Percentiles rank a stretch among this genome's conserved stretches.
phyloP scores from a whole-genome alignment of 352 stramenopile species.

The Globisporangium irregulare region DNA sequence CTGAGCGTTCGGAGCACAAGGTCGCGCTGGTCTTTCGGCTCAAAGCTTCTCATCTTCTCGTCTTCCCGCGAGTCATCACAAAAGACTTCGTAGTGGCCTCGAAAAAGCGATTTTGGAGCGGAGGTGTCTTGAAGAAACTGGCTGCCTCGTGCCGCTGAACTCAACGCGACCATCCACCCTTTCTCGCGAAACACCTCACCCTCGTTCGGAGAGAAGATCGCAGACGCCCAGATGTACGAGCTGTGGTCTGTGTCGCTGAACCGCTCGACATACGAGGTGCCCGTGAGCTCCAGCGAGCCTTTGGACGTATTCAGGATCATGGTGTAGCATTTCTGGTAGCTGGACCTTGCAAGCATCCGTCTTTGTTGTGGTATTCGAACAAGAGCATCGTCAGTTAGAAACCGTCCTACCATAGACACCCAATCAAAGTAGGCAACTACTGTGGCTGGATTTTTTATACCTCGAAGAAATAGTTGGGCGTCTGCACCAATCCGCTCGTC shows the following conservation, averaged over 20 bases:
- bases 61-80: background rate
- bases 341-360: background rate
- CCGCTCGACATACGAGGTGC: conserved; percentile 1
- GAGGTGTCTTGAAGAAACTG: too few relatives aligned
- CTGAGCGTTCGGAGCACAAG: conserved; percentile 6
- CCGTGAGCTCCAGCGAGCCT: background rate
- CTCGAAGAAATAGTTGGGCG: conserved; percentile 5
- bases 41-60: background rate
- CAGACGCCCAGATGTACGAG: conserved; percentile 8
- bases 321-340: conserved; percentile 13
- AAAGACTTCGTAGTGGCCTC: conserved; percentile 2
- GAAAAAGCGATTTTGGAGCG: background rate
- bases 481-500: conserved; percentile 20
- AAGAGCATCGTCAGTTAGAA: too few relatives aligned
- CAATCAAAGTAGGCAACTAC: too few relatives aligned
- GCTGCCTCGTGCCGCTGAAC: background rate
- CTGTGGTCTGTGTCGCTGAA: background rate
- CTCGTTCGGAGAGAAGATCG: background rate
- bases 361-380: background rate
- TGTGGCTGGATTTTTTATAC: background rate
- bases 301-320: background rate
- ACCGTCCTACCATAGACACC: too few relatives aligned
- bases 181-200: conserved; percentile 7
- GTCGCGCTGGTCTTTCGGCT: background rate
- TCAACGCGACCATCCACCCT: conserved; percentile 10